Evolutionary conservation across 139 green algal species (phyloP).

Genomic region (Chlorella sp.): DNA sequence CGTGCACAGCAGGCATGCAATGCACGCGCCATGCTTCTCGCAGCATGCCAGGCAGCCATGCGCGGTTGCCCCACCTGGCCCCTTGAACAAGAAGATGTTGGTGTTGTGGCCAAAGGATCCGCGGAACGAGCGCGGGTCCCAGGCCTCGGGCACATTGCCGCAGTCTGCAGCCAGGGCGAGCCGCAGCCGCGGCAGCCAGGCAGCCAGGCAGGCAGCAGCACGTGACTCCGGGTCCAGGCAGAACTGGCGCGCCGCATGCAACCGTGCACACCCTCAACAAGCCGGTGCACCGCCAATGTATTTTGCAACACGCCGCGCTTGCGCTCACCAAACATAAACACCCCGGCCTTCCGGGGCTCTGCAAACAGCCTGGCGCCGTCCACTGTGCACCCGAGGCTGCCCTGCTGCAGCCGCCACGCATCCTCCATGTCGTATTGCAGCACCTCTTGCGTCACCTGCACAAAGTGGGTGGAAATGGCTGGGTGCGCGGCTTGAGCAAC

Average conservation of each 20-base stretch:
- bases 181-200: too few species aligned
- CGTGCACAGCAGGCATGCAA: too few species aligned
- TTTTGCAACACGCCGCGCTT: background rate
- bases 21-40: too few species aligned
- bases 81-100: slow-evolving; percentile 54
- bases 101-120: slow-evolving; percentile 70
- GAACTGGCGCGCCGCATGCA: too few species aligned
- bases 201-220: too few species aligned
- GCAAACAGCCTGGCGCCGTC: too few species aligned
- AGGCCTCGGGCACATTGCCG: slow-evolving; percentile 53
- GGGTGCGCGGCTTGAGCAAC: background rate
- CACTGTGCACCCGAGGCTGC: background rate
- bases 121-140: slow-evolving; percentile 65
- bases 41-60: background rate
- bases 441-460: slow-evolving; percentile 56
- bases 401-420: slow-evolving; percentile 36
- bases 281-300: background rate
- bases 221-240: too few species aligned
- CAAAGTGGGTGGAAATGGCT: background rate
- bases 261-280: background rate
- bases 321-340: background rate
- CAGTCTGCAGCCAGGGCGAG: slow-evolving; percentile 41
- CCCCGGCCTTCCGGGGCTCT: background rate
- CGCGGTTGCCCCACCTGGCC: background rate
- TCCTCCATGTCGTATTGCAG: slow-evolving; percentile 67